Percentiles rank a stretch among this genome's conserved stretches.
Evolutionary conservation across 2,329 filamentous ascomycete species (phyloP).

Genomic region (Apiospora hydei): DNA sequence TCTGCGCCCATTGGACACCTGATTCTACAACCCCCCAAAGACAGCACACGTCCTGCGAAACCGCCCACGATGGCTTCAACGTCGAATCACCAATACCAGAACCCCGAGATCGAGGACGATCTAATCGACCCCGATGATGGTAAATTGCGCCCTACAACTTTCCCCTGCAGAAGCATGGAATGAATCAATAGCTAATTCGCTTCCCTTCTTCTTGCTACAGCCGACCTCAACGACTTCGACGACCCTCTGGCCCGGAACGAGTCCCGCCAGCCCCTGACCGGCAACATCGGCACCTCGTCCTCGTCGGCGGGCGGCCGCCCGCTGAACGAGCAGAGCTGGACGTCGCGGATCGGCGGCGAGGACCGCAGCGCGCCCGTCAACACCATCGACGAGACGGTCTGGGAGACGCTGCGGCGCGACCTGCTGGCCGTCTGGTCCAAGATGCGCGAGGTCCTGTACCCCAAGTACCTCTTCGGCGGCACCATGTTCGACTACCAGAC

Average conservation of each 20-base stretch:
- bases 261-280: slow-evolving; percentile 79
- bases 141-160: slow-evolving; percentile 45
- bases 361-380: slow-evolving; percentile 87
- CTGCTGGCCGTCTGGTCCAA: slow-evolving; percentile 95
- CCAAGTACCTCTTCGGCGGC: slow-evolving; percentile 85
- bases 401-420: slow-evolving; percentile 95
- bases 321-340: slow-evolving; percentile 82
- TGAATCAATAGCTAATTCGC: neutral
- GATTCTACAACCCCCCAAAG: neutral
- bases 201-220: slow-evolving; percentile 48
- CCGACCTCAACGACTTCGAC: slow-evolving; percentile 90
- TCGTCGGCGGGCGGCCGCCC: slow-evolving; percentile 53
- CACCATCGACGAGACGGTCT: slow-evolving; percentile 96
- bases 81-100: slow-evolving; percentile 62
- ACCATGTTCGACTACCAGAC: slow-evolving; percentile 65
- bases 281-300: slow-evolving; percentile 75
- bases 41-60: slow-evolving; percentile 22
- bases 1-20: neutral
- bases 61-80: slow-evolving; percentile 51
- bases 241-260: slow-evolving; percentile 74
- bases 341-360: slow-evolving; percentile 88
- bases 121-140: slow-evolving; percentile 83
- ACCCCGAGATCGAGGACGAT: slow-evolving; percentile 66
- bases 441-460: slow-evolving; percentile 96
- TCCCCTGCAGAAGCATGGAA: too few species aligned